These are phyloP conservation scores for Cyberlindnera mississippiensis DNA, from an alignment of 805 yeast species.

Conservation along the genomic window DNA sequence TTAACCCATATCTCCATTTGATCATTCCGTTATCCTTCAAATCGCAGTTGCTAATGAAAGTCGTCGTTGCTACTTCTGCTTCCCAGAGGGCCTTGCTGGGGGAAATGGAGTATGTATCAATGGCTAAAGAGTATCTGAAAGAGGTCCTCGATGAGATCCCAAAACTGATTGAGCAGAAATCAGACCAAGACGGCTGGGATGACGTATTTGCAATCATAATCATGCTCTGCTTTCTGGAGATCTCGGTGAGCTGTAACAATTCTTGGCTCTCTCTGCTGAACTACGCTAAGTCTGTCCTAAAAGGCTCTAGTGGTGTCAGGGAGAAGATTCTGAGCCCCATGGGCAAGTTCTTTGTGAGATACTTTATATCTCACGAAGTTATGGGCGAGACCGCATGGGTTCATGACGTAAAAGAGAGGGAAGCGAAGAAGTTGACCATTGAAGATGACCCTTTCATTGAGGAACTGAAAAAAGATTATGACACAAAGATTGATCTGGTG, in stretches of 20 bases:
- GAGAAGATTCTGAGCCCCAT: conserved; percentile 30
- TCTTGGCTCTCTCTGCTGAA: conserved; percentile 37
- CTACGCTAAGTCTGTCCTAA: conserved; percentile 36
- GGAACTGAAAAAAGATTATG: conserved; percentile 31
- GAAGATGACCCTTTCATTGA: conserved; percentile 31
- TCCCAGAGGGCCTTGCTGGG: conserved; percentile 33
- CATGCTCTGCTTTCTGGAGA: conserved; percentile 39
- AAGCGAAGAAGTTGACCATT: conserved; percentile 15
- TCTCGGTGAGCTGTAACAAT: conserved; percentile 37
- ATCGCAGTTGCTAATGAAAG: conserved; percentile 32
- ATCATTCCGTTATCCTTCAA: conserved; percentile 35
- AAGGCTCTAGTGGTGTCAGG: conserved; percentile 24
- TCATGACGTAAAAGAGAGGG: conserved; percentile 17
- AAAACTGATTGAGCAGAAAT: conserved; percentile 27
- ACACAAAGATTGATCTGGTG: conserved; percentile 35
- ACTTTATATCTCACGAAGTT: conserved; percentile 39
- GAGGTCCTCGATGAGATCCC: conserved; percentile 32
- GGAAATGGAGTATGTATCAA: conserved; percentile 23
- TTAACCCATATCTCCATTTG: conserved; percentile 36
- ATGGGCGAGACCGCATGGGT: conserved; percentile 43
- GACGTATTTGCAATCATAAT: conserved; percentile 37
- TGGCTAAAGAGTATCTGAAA: conserved; percentile 28
- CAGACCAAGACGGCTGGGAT: conserved; percentile 33
- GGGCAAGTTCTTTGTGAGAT: conserved; percentile 34
- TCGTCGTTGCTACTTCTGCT: conserved; percentile 36